Conservation (phyloP, 192 early-diverging fungal genomes). For the Dissophora ornata region DNA sequence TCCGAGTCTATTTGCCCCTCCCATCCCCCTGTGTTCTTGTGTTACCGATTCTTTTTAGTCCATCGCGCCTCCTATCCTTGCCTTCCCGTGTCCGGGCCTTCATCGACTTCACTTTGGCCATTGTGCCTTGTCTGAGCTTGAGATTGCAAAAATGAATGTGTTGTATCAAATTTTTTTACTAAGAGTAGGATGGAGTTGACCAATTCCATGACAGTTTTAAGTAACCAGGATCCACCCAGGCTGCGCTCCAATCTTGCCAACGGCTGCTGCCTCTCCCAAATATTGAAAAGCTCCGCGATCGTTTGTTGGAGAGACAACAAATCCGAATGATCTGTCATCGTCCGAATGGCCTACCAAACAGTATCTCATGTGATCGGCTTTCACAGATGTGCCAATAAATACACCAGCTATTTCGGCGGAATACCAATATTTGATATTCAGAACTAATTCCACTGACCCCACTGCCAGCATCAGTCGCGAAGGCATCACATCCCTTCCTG, state of each 20-base stretch:
- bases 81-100: too few relatives aligned
- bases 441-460: neutral
- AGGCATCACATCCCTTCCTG: neutral
- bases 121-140: too few relatives aligned
- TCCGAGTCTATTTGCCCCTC: too few relatives aligned
- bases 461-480: too few relatives aligned
- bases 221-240: neutral
- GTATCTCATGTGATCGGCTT: slow-evolving; percentile 8
- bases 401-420: neutral
- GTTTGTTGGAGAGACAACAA: slow-evolving; percentile 11
- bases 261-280: slow-evolving; percentile 3
- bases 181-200: too few relatives aligned
- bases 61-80: too few relatives aligned
- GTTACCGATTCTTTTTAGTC: too few relatives aligned
- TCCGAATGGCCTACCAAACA: neutral
- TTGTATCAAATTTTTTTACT: too few relatives aligned
- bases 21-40: too few relatives aligned
- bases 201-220: too few relatives aligned
- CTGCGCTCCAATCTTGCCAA: neutral
- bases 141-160: too few relatives aligned
- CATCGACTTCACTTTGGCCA: too few relatives aligned
- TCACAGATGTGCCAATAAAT: slow-evolving; percentile 9
- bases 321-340: neutral
- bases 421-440: slow-evolving; percentile 12
- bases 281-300: slow-evolving; percentile 2